Percentiles rank a stretch among this genome's conserved stretches.
These are phyloP conservation scores for Musa schizocarpa DNA, from an alignment of 176 grass and related monocot species.

Conservation along the genomic window DNA sequence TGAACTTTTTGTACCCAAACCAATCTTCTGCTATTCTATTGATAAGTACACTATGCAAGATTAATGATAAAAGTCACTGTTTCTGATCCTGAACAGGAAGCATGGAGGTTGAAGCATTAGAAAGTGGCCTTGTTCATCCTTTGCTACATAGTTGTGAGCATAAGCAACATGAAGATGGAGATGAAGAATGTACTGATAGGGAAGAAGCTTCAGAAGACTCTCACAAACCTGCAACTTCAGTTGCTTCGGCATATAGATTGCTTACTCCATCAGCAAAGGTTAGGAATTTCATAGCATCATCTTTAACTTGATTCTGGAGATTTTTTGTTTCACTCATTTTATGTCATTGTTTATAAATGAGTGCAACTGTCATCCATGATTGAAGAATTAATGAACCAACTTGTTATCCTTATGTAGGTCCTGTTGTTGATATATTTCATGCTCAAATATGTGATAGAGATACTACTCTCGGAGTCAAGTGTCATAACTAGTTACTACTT, in stretches of 20 bases:
- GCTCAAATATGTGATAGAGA: conserved; percentile 96
- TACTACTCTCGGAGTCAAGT: conserved; percentile 90
- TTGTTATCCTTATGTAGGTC: conserved; percentile 37
- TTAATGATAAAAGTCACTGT: not conserved
- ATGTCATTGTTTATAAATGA: not conserved
- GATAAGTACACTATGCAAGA: not conserved
- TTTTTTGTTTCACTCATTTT: not conserved
- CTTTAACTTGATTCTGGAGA: conserved; percentile 33
- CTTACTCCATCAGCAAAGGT: conserved; percentile 96
- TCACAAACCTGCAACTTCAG: conserved; percentile 54
- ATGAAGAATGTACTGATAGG: conserved; percentile 48
- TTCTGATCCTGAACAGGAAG: conserved; percentile 36
- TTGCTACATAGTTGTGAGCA: conserved; percentile 42
- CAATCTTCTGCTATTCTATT: not conserved
- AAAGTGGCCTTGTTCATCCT: conserved; percentile 71
- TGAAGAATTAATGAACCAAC: not conserved
- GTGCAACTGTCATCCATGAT: not conserved
- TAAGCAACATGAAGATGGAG: conserved; percentile 58
- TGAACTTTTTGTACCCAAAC: not conserved
- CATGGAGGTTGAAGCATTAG: conserved; percentile 34
- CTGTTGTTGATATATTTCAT: conserved; percentile 94
- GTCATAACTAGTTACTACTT: conserved; percentile 85
- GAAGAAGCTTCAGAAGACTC: conserved; percentile 57
- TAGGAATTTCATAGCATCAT: not conserved
- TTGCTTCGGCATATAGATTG: conserved; percentile 83